Base-by-base conservation (phyloP, 1,139 yeast genomes). In the Saccharomycopsis hybrid region DNA sequence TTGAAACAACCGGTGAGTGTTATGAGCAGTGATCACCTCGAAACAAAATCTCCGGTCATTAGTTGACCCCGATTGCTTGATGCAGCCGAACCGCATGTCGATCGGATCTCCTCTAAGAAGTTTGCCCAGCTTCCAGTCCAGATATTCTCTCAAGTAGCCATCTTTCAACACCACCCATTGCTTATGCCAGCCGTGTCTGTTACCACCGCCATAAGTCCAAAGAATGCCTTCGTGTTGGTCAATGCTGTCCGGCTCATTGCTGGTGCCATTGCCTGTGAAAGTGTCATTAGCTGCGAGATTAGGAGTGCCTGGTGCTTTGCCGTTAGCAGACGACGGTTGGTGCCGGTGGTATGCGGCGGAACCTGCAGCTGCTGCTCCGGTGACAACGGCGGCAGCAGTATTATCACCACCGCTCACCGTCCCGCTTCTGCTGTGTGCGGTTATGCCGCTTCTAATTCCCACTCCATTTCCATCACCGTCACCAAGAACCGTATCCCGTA, bases 161-260 rank as follows among this genome's bases (percentile, higher is more conserved):
- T 78, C 77, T 24, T 76, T 76, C 48, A 87, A 69, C 0, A 82
- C 88, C 1, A 88, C 87, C 94, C 95, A 86, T 64, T 85, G 90
- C 60, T 87, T 87, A 64, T 88, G 95, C 96, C 96, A 88, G 2
- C 87, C 86, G 33, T 77, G 79, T 58, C 83, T 85, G 8, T 86
- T 85, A 54, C 82, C 80, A 1, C 89, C 89, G 1, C 87, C 83
- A 39, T 80, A 70, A 0, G 86, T 78, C 71, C 82, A 82, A 13
- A 84, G 63, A 27, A 84, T 72, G 0, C 90, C 90, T 44, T 73
- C 76, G 54, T 73, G 74, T 8, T 8, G 11, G 18, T 18, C 18
- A 18, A 18, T 18, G 18, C 18, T 18, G 18, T 18, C 18, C 18
- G 18, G 18, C 35, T 7, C 11, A 11, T 31, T 7, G 35, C 35